phyloP scores from a whole-genome alignment of 225 moss, liverwort and hornwort species.

The Physcomitrellopsis africana region DNA sequence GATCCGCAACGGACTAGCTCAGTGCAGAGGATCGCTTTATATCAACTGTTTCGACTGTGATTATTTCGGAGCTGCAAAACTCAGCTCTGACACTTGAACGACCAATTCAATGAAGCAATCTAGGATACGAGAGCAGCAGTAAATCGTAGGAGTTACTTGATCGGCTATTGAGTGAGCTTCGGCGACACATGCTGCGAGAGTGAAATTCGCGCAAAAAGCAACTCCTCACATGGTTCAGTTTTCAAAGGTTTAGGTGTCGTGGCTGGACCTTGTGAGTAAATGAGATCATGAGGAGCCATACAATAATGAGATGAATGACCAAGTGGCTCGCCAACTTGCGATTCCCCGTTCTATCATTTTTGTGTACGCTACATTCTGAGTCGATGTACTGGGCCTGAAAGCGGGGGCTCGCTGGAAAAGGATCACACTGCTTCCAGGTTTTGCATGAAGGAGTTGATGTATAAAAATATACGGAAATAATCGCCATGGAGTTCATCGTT shows the following conservation, averaged over 20 bases:
- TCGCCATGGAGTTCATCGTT: slow-evolving; percentile 10
- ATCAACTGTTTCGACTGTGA: too few species aligned
- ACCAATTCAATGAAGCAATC: not conserved
- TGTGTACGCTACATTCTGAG: slow-evolving; percentile 1
- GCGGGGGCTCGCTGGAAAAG: slow-evolving; percentile 10
- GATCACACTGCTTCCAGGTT: not conserved
- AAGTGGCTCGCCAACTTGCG: slow-evolving; percentile 20
- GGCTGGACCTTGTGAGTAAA: slow-evolving; percentile 31
- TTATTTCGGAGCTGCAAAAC: too few species aligned
- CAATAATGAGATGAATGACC: slow-evolving; percentile 17
- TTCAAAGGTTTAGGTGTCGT: slow-evolving; percentile 20
- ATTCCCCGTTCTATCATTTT: not conserved
- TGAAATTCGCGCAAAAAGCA: not conserved
- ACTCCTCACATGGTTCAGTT: slow-evolving; percentile 12
- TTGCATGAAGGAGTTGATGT: not conserved
- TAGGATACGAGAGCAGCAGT: not conserved
- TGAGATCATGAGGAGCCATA: slow-evolving; percentile 17
- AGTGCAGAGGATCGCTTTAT: too few species aligned
- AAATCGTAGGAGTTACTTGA: not conserved
- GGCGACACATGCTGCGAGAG: not conserved
- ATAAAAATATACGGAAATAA: not conserved
- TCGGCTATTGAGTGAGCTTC: not conserved
- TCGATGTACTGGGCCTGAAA: slow-evolving; percentile 22
- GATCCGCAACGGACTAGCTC: too few species aligned
- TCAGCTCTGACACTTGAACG: not conserved